Evolutionary conservation across 139 green algal species (phyloP).

Genomic region (Picochlorum sp.): DNA sequence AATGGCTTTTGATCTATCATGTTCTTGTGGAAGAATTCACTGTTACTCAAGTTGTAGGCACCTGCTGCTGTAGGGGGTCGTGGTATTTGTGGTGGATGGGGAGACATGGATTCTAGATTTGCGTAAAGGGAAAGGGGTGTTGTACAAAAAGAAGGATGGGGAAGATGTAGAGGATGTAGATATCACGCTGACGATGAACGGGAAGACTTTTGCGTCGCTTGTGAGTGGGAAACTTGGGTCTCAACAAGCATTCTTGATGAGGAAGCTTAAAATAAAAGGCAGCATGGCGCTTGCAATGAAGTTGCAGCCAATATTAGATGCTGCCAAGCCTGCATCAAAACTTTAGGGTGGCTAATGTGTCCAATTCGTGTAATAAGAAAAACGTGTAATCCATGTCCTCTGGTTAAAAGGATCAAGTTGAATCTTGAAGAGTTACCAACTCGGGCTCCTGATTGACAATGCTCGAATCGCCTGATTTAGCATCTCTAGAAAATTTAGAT

Average conservation of each 20-base stretch:
- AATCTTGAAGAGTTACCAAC: too few relatives aligned
- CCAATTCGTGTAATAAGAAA: too few relatives aligned
- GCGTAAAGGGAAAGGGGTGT: constrained; percentile 22
- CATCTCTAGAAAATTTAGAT: too few relatives aligned
- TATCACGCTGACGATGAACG: constrained; percentile 63
- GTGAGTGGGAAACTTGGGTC: constrained; percentile 75
- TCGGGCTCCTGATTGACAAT: too few relatives aligned
- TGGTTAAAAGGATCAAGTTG: too few relatives aligned
- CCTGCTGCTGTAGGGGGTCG: constrained; percentile 45
- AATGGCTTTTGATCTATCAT: too few relatives aligned
- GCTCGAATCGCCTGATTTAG: too few relatives aligned
- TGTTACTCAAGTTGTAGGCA: neutral
- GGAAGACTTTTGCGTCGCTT: constrained; percentile 32
- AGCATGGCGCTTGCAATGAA: constrained; percentile 79
- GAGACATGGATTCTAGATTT: constrained; percentile 66
- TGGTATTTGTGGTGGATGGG: constrained; percentile 75
- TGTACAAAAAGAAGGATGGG: constrained; percentile 23
- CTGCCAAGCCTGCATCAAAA: neutral
- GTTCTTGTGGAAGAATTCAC: neutral
- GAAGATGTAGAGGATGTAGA: constrained; percentile 24
- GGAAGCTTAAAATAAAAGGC: constrained; percentile 79
- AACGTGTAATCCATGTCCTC: too few relatives aligned
- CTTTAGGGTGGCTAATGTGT: neutral
- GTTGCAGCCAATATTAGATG: constrained; percentile 58
- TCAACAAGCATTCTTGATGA: constrained; percentile 77